phyloP scores from a whole-genome alignment of 2,329 filamentous ascomycete species.

The Mycogone perniciosa region DNA sequence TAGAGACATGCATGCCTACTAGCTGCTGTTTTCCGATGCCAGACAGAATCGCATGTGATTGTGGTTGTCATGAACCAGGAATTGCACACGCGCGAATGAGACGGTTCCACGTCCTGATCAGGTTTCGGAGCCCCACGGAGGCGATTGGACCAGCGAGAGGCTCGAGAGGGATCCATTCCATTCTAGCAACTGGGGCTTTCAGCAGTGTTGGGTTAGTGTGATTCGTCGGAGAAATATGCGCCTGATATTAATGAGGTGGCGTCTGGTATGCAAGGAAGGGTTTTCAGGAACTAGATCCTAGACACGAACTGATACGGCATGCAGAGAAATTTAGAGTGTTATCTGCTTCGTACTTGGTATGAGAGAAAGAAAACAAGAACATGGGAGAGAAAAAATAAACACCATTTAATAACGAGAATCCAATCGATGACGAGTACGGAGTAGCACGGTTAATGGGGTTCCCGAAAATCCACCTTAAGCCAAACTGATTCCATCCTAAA shows the following conservation, averaged over 20 bases:
- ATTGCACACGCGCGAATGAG: background rate
- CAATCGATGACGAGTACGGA: too few species aligned
- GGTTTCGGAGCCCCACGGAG: too few species aligned
- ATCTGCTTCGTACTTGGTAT: too few species aligned
- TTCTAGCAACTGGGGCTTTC: background rate
- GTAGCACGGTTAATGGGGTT: too few species aligned
- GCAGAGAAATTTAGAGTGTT: background rate
- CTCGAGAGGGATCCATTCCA: too few species aligned
- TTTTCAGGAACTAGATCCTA: background rate
- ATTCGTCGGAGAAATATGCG: background rate
- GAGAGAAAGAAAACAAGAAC: too few species aligned
- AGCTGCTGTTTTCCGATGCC: too few species aligned
- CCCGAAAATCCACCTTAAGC: too few species aligned
- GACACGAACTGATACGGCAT: background rate
- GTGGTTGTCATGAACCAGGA: background rate
- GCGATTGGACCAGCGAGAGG: background rate
- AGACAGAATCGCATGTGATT: background rate
- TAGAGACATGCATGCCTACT: too few species aligned
- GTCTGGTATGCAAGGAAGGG: background rate
- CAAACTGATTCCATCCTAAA: too few species aligned
- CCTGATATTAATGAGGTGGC: background rate
- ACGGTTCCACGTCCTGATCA: background rate
- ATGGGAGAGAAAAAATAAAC: too few species aligned
- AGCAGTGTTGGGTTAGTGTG: background rate
- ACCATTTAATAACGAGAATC: too few species aligned